Conservation (phyloP, 371 early-diverging fungal species). For the Mucor circinelloides region DNA sequence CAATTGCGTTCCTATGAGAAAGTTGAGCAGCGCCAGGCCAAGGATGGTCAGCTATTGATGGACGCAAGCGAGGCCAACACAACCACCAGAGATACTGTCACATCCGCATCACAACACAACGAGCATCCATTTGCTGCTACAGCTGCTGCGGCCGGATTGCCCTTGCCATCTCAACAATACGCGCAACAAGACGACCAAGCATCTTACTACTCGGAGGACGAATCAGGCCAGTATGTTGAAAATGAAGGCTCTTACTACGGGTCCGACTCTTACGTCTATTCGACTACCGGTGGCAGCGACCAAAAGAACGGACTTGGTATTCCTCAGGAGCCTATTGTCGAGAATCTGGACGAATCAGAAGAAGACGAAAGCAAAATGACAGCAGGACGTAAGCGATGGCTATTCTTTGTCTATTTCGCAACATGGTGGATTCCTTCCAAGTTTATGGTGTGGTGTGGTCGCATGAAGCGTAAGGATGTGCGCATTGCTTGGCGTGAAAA, state of each 20-base stretch:
- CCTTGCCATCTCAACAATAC: slow-evolving; percentile 30
- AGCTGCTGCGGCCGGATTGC: slow-evolving; percentile 39
- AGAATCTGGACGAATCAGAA: slow-evolving; percentile 49
- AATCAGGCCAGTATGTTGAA: slow-evolving; percentile 34
- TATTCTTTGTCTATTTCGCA: slow-evolving; percentile 76
- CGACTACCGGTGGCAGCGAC: neutral
- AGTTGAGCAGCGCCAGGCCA: slow-evolving; percentile 45
- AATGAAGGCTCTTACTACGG: slow-evolving; percentile 25
- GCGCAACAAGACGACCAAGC: slow-evolving; percentile 59
- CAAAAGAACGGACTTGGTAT: slow-evolving; percentile 11
- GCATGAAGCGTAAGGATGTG: slow-evolving; percentile 82
- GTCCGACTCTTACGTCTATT: slow-evolving; percentile 30
- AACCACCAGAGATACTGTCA: neutral
- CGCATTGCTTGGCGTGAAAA: slow-evolving; percentile 97
- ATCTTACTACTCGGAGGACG: slow-evolving; percentile 74
- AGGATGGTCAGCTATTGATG: slow-evolving; percentile 8
- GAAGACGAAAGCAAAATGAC: slow-evolving; percentile 49
- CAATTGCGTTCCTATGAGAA: slow-evolving; percentile 55
- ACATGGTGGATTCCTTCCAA: slow-evolving; percentile 90
- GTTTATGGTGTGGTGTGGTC: slow-evolving; percentile 67
- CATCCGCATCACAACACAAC: neutral
- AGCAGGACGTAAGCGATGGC: slow-evolving; percentile 72
- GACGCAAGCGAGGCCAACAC: neutral
- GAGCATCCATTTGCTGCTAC: slow-evolving; percentile 28
- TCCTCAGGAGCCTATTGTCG: slow-evolving; percentile 19